These are phyloP conservation scores for Trichoderma parareesei DNA, from an alignment of 495 filamentous ascomycete species.

Conservation along the genomic window DNA sequence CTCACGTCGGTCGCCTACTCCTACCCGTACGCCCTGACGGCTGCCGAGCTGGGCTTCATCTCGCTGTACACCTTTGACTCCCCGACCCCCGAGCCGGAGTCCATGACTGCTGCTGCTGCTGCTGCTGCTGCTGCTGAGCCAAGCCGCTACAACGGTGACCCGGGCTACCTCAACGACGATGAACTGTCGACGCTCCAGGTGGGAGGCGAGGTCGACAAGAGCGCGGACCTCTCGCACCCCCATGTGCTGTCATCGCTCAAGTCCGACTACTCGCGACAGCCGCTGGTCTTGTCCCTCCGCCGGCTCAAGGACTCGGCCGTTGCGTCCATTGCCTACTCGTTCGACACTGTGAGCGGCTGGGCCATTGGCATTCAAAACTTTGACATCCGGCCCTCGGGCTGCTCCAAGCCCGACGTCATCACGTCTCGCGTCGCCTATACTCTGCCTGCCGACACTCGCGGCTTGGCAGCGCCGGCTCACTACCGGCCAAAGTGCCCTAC, in stretches of 20 bases:
- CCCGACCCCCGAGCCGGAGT: conserved; percentile 17
- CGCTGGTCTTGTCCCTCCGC: conserved; percentile 71
- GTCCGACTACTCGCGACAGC: conserved; percentile 72
- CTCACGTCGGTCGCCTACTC: conserved; percentile 70
- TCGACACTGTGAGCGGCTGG: conserved; percentile 66
- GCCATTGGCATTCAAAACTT: conserved; percentile 86
- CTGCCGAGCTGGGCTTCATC: conserved; percentile 61
- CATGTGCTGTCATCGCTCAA: conserved; percentile 71
- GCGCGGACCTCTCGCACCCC: conserved; percentile 21
- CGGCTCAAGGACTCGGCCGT: conserved; percentile 51
- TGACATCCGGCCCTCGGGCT: conserved; percentile 40
- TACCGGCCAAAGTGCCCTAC: conserved; percentile 47
- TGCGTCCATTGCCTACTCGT: conserved; percentile 78
- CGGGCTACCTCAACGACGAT: not conserved
- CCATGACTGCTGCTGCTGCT: not conserved
- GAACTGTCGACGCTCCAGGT: not conserved
- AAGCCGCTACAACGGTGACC: not conserved
- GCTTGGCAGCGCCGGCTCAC: conserved; percentile 19
- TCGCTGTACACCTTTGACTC: conserved; percentile 62
- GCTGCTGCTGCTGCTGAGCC: not conserved
- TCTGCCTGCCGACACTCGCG: conserved; percentile 16
- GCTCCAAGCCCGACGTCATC: conserved; percentile 34
- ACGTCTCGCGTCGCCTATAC: conserved; percentile 39
- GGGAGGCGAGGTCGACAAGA: conserved; percentile 1
- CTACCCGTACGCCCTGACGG: conserved; percentile 69